These are phyloP conservation scores for Globisporangium camurandrum DNA, from an alignment of 352 stramenopile species.

Conservation along the genomic window DNA sequence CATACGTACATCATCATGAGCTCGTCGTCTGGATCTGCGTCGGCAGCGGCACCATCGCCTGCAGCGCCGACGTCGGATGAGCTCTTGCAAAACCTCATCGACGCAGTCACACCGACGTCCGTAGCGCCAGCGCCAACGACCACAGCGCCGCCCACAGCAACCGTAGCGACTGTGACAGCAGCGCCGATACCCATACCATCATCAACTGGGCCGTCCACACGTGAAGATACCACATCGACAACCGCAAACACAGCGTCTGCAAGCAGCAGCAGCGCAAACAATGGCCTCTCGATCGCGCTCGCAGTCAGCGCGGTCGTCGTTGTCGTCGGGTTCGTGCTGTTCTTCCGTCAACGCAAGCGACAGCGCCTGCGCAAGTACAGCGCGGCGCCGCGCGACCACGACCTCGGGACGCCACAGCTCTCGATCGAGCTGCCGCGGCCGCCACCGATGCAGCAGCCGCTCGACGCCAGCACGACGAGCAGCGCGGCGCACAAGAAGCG, in stretches of 20 bases:
- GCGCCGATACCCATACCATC: too few species aligned
- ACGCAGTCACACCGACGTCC: constrained; percentile 12
- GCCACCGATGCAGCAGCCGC: too few species aligned
- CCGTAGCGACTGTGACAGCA: background rate
- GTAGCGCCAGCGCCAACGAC: background rate
- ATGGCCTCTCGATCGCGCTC: constrained; percentile 9
- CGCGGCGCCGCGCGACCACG: background rate
- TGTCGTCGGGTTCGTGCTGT: constrained; percentile 9
- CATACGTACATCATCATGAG: constrained; percentile 13
- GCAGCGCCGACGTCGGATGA: constrained; percentile 9
- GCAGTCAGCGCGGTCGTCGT: constrained; percentile 8
- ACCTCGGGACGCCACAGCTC: constrained; percentile 16
- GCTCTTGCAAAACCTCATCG: constrained; percentile 15
- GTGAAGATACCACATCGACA: constrained; percentile 2
- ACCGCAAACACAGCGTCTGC: background rate
- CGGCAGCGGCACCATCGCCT: background rate
- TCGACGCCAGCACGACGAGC: background rate
- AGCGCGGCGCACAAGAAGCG: constrained; percentile 1
- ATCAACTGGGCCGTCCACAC: background rate
- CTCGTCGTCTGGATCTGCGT: constrained; percentile 3
- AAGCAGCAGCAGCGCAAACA: background rate
- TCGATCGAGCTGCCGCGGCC: constrained; percentile 15
- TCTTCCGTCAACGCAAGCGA: constrained; percentile 13
- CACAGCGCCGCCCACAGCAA: background rate
- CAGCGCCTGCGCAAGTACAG: constrained; percentile 1